Conservation (phyloP, 1,139 yeast genomes). For the Trichomonascaceae sp. region DNA sequence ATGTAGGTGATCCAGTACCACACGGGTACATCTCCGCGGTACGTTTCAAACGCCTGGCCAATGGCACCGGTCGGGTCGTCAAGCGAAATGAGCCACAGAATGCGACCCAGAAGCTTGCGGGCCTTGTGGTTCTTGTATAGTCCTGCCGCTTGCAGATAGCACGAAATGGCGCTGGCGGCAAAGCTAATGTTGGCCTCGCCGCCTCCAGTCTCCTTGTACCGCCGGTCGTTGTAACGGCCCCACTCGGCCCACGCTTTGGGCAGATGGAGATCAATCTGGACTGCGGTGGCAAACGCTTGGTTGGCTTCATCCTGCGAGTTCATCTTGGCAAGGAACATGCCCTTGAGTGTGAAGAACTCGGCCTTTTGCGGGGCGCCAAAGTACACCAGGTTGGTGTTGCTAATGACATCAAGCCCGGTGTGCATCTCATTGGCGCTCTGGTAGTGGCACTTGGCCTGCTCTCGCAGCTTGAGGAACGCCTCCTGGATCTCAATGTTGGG, state of each 20-base stretch:
- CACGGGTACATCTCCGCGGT: slow-evolving; percentile 92
- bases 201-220: slow-evolving; percentile 55
- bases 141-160: slow-evolving; percentile 96
- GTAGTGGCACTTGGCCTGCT: slow-evolving; percentile 95
- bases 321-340: slow-evolving; percentile 89
- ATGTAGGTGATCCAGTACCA: slow-evolving; percentile 99
- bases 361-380: slow-evolving; percentile 97
- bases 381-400: slow-evolving; percentile 89
- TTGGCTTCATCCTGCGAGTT: slow-evolving; percentile 90
- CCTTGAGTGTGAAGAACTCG: slow-evolving; percentile 91
- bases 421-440: slow-evolving; percentile 78
- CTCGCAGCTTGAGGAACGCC: slow-evolving; percentile 87
- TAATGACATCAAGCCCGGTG: slow-evolving; percentile 91
- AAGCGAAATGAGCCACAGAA: slow-evolving; percentile 84
- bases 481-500: slow-evolving; percentile 98
- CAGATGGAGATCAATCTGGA: slow-evolving; percentile 80
- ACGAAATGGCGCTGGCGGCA: slow-evolving; percentile 90
- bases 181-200: slow-evolving; percentile 61
- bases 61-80: slow-evolving; percentile 78
- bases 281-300: slow-evolving; percentile 95
- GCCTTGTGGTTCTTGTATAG: slow-evolving; percentile 87
- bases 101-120: slow-evolving; percentile 74
- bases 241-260: slow-evolving; percentile 99
- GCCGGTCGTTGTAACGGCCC: slow-evolving; percentile 89
- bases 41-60: slow-evolving; percentile 79